Base-by-base conservation (phyloP, 805 yeast species). In the Kodamaea sagamina region DNA sequence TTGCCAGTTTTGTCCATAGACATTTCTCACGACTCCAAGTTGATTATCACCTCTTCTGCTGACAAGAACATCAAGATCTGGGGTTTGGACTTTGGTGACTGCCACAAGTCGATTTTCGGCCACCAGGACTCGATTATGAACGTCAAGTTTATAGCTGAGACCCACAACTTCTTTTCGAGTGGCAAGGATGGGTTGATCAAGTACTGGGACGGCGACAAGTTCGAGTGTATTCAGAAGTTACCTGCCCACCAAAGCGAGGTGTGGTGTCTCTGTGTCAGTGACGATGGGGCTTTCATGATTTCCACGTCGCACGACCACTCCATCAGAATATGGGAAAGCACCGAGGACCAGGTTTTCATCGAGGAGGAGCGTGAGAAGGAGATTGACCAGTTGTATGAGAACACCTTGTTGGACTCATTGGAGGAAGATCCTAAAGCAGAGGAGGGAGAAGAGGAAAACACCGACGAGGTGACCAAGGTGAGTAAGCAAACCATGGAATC, bases 81-180 rank as follows among this genome's bases (percentile, higher is more conserved):
- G 99, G 99, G 99, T 40, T 71, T 93, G 46, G 99, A 93, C 63
- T 93, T 93, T 65, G 99, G 99, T 66, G 99, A 93, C 65, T 93
- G 99, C 72, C 99, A 93, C 65, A 86, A 85, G 61, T 92, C 98
- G 1, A 80, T 93, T 19, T 93, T 93, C 63, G 99, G 95, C 1
- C 99, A 93, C 62, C 96, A 89, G 58, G 99, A 93, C 62, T 84
- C 96, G 3, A 87, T 93, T 46, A 88, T 92, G 96, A 75, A 77
- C 50, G 96, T 92, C 22, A 77, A 72, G 47, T 93, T 93, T 57
- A 74, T 89, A 40, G 92, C 95, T 1, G 82, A 81, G n/a, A 75
- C 86, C 10, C 96, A 92, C 61, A 81, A 90, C 62, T 90, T 93
- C 64, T 86, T 93, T 67, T 84, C 95, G 44, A 82, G 88, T 45